Conservation (phyloP, 306 rosid species). For the Sicyos baderoa region DNA sequence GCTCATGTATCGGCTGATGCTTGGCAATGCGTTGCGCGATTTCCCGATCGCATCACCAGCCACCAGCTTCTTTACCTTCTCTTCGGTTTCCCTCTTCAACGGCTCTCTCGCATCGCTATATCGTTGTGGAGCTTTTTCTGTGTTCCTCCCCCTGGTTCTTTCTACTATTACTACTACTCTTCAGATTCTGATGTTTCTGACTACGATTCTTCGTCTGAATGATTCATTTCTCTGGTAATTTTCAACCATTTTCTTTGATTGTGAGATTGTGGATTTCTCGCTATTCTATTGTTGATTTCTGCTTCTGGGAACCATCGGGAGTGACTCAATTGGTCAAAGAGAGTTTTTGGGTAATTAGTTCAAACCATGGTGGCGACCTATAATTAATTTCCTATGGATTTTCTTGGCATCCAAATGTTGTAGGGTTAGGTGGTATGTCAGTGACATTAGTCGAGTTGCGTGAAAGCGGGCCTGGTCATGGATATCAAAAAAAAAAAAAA, state of each 20-base stretch:
- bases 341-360: too few relatives aligned
- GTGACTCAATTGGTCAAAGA: too few relatives aligned
- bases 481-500: too few relatives aligned
- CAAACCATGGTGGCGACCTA: too few relatives aligned
- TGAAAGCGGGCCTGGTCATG: too few relatives aligned
- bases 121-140: slow-evolving; percentile 71
- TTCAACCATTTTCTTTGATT: neutral
- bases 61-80: slow-evolving; percentile 51
- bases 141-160: slow-evolving; percentile 41
- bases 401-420: too few relatives aligned
- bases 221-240: neutral
- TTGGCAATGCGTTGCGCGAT: slow-evolving; percentile 57
- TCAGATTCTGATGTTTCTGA: slow-evolving; percentile 25
- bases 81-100: slow-evolving; percentile 59
- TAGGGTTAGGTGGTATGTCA: too few relatives aligned
- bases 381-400: too few relatives aligned
- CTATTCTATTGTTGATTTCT: neutral
- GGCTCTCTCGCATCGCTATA: slow-evolving; percentile 53
- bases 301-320: too few relatives aligned
- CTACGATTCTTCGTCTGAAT: slow-evolving; percentile 21
- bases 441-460: too few relatives aligned
- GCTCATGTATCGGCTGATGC: slow-evolving; percentile 57
- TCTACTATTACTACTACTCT: slow-evolving; percentile 31
- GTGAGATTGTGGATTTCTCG: neutral
- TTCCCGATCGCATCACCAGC: slow-evolving; percentile 46